A percentile compares a stretch with the other conserved stretches of the same genome.
Conservation (phyloP, 768 basidiomycete genomes). For the Coprinopsis marcescibilis region DNA sequence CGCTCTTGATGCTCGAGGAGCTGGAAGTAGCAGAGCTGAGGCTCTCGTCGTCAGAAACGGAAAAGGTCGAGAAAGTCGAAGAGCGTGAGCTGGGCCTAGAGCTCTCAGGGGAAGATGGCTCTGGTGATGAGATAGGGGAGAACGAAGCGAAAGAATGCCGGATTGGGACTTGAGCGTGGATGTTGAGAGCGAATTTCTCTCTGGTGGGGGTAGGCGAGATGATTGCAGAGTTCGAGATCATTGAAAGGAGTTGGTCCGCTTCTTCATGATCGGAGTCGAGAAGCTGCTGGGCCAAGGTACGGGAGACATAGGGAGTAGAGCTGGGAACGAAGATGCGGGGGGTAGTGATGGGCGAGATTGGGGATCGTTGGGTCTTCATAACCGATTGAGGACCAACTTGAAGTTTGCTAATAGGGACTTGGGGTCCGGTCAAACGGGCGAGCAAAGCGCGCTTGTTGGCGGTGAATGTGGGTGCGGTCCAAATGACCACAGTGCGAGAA, state of each 20-base stretch:
- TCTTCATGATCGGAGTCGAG: constrained; percentile 25
- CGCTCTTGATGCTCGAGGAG: constrained; percentile 17
- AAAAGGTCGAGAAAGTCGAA: constrained; percentile 28
- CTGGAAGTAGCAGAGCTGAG: constrained; percentile 28
- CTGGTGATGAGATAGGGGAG: constrained; percentile 19
- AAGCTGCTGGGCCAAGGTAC: constrained; percentile 30
- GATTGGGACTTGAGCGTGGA: constrained; percentile 9
- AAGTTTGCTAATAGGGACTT: constrained; percentile 26
- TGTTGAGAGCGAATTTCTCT: constrained; percentile 20
- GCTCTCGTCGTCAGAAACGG: constrained; percentile 26
- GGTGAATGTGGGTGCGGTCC: constrained; percentile 19
- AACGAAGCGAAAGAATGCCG: constrained; percentile 12
- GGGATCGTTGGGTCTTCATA: constrained; percentile 11
- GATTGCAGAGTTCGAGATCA: constrained; percentile 27
- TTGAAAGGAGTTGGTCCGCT: constrained; percentile 30
- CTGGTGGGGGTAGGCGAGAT: constrained; percentile 32
- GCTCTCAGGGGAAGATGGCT: constrained; percentile 17
- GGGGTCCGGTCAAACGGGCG: constrained; percentile 13
- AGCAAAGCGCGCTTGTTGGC: constrained; percentile 16
- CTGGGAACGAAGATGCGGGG: constrained; percentile 14
- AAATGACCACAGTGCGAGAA: constrained; percentile 21
- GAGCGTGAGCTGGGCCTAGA: constrained; percentile 39
- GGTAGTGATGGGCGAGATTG: constrained; percentile 14
- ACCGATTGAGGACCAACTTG: constrained; percentile 17
- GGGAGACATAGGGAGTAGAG: constrained; percentile 17